phyloP scores from a whole-genome alignment of 345 rosid species.

The Syzygium oleosum region DNA sequence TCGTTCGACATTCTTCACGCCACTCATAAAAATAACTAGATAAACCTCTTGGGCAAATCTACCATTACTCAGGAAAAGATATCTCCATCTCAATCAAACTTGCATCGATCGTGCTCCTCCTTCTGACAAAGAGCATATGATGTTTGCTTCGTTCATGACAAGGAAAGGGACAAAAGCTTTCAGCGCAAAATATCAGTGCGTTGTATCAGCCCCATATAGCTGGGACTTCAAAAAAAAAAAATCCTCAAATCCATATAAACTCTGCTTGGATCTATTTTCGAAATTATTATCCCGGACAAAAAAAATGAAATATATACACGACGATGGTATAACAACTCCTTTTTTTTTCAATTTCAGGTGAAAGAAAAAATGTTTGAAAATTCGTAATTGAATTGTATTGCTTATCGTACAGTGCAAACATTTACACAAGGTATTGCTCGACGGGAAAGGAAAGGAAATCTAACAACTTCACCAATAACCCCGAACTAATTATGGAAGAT shows the following conservation, averaged over 20 bases:
- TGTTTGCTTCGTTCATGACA: background rate
- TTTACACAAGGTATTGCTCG: background rate
- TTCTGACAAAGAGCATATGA: background rate
- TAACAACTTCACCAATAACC: background rate
- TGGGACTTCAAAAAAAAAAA: background rate
- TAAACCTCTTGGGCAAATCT: background rate
- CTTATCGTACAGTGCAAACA: background rate
- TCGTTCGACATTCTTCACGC: background rate
- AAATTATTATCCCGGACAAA: background rate
- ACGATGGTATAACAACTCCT: too few relatives aligned
- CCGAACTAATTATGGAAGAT: background rate
- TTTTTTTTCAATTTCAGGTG: too few relatives aligned
- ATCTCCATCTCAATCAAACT: background rate
- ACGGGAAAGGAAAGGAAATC: background rate
- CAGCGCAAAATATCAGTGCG: background rate
- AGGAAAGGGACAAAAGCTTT: background rate
- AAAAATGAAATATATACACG: too few relatives aligned
- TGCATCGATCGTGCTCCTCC: background rate
- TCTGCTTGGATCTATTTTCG: too few relatives aligned
- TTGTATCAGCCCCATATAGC: fast-evolving
- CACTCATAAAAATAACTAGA: background rate
- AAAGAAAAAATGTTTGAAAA: too few relatives aligned
- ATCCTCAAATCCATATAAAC: too few relatives aligned
- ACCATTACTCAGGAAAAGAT: background rate
- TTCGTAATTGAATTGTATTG: background rate